A percentile compares a stretch with the other conserved stretches of the same genome.
phyloP scores from a whole-genome alignment of 1,284 basidiomycete species.

The Pyrrhoderma lamaoense region DNA sequence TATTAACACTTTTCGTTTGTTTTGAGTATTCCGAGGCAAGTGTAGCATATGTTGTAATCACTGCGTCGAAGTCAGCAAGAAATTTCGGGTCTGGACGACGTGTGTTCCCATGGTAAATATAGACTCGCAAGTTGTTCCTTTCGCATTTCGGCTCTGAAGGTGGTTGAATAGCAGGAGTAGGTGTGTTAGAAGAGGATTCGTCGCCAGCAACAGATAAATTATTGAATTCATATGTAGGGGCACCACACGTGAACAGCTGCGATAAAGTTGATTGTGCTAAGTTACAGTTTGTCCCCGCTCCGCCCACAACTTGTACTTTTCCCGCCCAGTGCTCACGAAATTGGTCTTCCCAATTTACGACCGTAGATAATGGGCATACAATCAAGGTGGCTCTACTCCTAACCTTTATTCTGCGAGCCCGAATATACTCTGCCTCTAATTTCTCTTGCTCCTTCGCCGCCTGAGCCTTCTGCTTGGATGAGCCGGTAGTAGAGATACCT shows the following conservation, averaged over 20 bases:
- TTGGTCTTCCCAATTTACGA: slow-evolving; percentile 98
- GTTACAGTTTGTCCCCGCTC: slow-evolving; percentile 38
- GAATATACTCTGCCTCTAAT: slow-evolving; percentile 57
- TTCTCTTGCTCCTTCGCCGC: slow-evolving; percentile 57
- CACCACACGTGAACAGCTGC: not conserved
- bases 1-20: slow-evolving; percentile 61
- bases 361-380: slow-evolving; percentile 93
- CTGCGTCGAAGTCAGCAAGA: slow-evolving; percentile 91
- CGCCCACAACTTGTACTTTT: slow-evolving; percentile 75
- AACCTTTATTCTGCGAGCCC: slow-evolving; percentile 66
- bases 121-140: slow-evolving; percentile 53
- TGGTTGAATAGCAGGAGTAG: not conserved
- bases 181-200: not conserved
- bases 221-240: not conserved
- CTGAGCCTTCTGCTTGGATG: slow-evolving; percentile 56
- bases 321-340: slow-evolving; percentile 93
- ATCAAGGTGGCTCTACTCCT: slow-evolving; percentile 91
- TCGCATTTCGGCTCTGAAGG: slow-evolving; percentile 20
- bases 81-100: slow-evolving; percentile 80
- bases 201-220: not conserved
- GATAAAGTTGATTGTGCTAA: not conserved
- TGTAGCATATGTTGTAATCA: slow-evolving; percentile 96
- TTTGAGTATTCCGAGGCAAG: slow-evolving; percentile 93
- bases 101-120: slow-evolving; percentile 92
- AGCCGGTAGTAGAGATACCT: slow-evolving; percentile 22